A percentile compares a stretch with the other conserved stretches of the same genome.
phyloP scores from a whole-genome alignment of 768 basidiomycete genomes.

The Pulveroboletus sp. region DNA sequence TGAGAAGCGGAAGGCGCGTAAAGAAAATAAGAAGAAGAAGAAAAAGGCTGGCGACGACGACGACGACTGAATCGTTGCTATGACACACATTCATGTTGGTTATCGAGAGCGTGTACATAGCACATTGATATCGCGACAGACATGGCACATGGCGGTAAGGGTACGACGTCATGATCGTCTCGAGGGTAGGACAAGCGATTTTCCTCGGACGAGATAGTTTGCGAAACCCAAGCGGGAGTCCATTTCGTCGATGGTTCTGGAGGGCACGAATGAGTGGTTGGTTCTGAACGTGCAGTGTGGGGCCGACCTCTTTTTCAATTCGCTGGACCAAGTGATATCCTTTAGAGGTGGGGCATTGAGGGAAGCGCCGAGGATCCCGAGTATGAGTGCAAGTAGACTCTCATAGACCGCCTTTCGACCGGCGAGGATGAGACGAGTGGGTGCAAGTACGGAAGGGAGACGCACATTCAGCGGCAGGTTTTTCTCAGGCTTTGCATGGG shows the following conservation, averaged over 20 bases:
- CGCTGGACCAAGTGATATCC: conserved; percentile 85
- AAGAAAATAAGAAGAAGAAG: conserved; percentile 61
- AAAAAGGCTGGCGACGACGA: conserved; percentile 23
- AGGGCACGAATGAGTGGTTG: not conserved
- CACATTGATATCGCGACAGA: not conserved
- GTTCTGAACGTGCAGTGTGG: not conserved
- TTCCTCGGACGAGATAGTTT: conserved; percentile 56
- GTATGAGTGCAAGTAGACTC: conserved; percentile 54
- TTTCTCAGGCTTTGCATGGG: conserved; percentile 66
- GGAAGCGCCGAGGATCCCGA: conserved; percentile 72
- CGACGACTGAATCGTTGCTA: conserved; percentile 26
- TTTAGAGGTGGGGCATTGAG: conserved; percentile 63
- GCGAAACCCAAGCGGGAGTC: conserved; percentile 63
- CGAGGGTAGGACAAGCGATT: conserved; percentile 24
- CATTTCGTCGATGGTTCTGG: conserved; percentile 72
- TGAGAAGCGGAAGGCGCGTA: conserved; percentile 67
- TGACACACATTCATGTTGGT: not conserved
- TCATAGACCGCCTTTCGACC: conserved; percentile 59
- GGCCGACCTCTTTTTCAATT: conserved; percentile 76
- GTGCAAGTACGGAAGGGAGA: not conserved
- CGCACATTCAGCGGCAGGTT: conserved; percentile 60
- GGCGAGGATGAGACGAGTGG: not conserved
- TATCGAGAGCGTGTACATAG: conserved; percentile 4
- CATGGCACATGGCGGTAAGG: not conserved
- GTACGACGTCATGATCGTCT: conserved; percentile 1